Evolutionary conservation across 495 filamentous ascomycete species (phyloP), one percentile per base, ranked within the genome.

Genomic region (Talaromyces stipitatus): DNA sequence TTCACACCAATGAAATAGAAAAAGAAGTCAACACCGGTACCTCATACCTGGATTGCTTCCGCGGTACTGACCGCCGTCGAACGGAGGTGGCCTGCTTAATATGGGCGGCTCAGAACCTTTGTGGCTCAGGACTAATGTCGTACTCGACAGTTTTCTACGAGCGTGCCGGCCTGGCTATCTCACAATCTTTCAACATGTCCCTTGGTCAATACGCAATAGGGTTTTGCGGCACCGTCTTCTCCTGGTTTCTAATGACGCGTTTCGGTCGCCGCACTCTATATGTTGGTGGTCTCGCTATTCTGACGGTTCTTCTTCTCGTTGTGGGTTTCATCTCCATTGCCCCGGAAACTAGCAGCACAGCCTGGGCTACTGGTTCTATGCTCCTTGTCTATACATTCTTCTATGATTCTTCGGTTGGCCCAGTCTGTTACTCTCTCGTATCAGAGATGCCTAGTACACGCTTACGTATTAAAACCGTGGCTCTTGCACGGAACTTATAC

Each of bases 61-160:
- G 78, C 62, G 83, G 84, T 0, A 72, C 75, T 16, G 79, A 87
- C 55, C 69, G 79, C 33, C 76, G 81, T 33, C 80, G 85, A 27
- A 88, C 85, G 4, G 81, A 83, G 69, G 82, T 85, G 60, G 74
- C 80, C 20, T 80, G 76, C 61, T 77, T 82, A 73, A 74, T 80
- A 41, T 89, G 84, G 83, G 82, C 81, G 5, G 86, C 87, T 57
- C 85, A 89, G 63, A 85, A 82, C 47, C 66, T 88, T 2, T 78
- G 76, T 60, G 85, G 85, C 47, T 82, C 82, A 63, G 77, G 79
- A 10, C 85, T 89, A 64, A 84, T 80, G 38, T 85, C 85, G 58
- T 86, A 86, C 60, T 83, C 83, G 1, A 86, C 83, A 20, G 84
- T 89, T 64, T 91, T 90, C 76, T 79, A 88, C 53, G 73, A 79